Conservation (phyloP, 2,329 filamentous ascomycete genomes). For the Lasiodiplodia citricola region DNA sequence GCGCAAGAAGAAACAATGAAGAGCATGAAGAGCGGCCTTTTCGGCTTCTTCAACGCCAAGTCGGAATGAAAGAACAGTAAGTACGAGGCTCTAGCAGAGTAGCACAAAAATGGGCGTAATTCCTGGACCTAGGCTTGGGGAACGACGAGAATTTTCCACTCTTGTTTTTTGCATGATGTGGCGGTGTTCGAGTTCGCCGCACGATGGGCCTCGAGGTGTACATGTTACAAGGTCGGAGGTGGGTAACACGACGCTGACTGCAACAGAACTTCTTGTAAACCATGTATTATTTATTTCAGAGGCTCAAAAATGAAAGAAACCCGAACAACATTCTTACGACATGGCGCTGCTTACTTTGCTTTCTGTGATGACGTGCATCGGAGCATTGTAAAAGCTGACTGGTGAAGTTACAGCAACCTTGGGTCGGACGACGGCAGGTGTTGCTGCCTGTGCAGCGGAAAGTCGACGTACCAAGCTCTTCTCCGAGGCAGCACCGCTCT, state of each 20-base stretch:
- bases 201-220: not conserved
- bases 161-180: constrained; percentile 8
- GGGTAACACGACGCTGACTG: constrained; percentile 13
- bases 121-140: not conserved
- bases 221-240: not conserved
- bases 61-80: constrained; percentile 10
- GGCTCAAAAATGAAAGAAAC: constrained; percentile 6
- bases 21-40: constrained; percentile 83
- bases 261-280: constrained; percentile 20
- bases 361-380: not conserved
- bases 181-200: not conserved
- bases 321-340: not conserved
- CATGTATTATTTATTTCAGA: constrained; percentile 20
- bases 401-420: not conserved
- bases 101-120: not conserved
- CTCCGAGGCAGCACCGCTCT: not conserved
- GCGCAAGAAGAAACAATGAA: constrained; percentile 88
- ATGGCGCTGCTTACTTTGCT: not conserved
- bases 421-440: not conserved
- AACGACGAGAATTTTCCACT: constrained; percentile 9
- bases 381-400: not conserved
- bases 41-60: constrained; percentile 56
- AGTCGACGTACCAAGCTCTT: not conserved
- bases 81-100: not conserved
- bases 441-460: not conserved